phyloP scores from a whole-genome alignment of 2,329 filamentous ascomycete genomes.

The Calonectria honghensis region DNA sequence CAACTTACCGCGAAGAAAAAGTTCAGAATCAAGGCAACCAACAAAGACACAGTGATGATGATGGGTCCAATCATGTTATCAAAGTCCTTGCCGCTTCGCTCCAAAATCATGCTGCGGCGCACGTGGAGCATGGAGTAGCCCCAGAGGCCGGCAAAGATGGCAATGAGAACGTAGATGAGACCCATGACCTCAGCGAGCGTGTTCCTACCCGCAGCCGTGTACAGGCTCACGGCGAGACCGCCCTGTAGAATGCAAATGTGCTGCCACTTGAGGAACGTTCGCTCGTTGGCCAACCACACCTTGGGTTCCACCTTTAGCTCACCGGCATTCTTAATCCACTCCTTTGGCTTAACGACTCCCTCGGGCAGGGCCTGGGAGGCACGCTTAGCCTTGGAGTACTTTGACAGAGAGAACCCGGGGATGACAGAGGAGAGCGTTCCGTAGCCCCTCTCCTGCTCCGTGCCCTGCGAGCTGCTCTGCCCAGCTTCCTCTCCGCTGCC shows the following conservation, averaged over 20 bases:
- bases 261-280: constrained; percentile 99
- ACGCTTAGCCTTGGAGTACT: constrained; percentile 78
- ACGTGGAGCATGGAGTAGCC: constrained; percentile 89
- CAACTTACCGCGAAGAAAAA: constrained; percentile 87
- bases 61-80: constrained; percentile 91
- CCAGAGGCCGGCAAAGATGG: constrained; percentile 89
- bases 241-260: constrained; percentile 94
- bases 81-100: constrained; percentile 93
- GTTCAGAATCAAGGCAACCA: constrained; percentile 87
- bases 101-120: constrained; percentile 85
- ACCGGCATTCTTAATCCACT: constrained; percentile 96
- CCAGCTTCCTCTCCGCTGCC: constrained; percentile 59
- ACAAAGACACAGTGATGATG: constrained; percentile 86
- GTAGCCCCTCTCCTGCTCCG: constrained; percentile 63
- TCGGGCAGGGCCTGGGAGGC: constrained; percentile 80
- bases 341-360: constrained; percentile 88
- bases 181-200: constrained; percentile 85
- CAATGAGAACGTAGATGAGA: constrained; percentile 88
- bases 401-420: constrained; percentile 87
- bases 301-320: constrained; percentile 96
- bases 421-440: constrained; percentile 82
- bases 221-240: constrained; percentile 87
- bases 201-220: constrained; percentile 90
- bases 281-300: constrained; percentile 98
- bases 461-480: constrained; percentile 61